Evolutionary conservation across 148 eudicot genomes (phyloP).

Genomic region (Drosera capensis): DNA sequence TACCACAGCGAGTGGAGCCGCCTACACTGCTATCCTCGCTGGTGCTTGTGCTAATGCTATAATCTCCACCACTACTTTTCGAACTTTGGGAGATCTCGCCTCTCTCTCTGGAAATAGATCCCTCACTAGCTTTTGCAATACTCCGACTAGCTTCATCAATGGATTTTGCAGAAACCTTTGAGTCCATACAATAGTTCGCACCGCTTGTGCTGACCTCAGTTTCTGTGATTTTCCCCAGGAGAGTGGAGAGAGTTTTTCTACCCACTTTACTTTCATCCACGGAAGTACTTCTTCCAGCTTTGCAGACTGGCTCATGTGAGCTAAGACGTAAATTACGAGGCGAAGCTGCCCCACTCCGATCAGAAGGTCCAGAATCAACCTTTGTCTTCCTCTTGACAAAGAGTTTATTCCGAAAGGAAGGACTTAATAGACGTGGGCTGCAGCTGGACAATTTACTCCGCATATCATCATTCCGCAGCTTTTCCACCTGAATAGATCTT

Average conservation of each 20-base stretch:
- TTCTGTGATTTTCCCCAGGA: conserved; percentile 7
- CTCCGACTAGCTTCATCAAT: conserved; percentile 7
- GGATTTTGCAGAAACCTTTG: conserved; percentile 4
- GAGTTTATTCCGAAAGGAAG: conserved; percentile 20
- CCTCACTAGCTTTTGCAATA: conserved; percentile 21
- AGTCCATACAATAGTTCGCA: conserved; percentile 14
- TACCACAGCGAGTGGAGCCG: conserved; percentile 37
- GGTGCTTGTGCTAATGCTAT: conserved; percentile 47
- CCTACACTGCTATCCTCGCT: conserved; percentile 61
- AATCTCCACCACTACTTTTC: conserved; percentile 69
- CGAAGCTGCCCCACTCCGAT: conserved; percentile 10
- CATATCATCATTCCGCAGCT: conserved; percentile 11
- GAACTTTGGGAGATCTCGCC: conserved; percentile 73
- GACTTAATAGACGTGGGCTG: conserved; percentile 17
- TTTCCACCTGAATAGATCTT: conserved; percentile 10
- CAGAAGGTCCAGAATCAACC: conserved; percentile 17
- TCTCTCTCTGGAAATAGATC: conserved; percentile 36
- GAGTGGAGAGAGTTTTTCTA: conserved; percentile 9
- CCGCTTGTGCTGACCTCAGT: conserved; percentile 14
- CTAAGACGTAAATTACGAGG: conserved; percentile 6
- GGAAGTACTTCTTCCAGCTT: conserved; percentile 11
- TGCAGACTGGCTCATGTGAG: conserved; percentile 9
- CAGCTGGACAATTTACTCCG: conserved; percentile 11
- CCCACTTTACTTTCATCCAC: conserved; percentile 10
- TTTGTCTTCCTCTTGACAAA: conserved; percentile 24